Evolutionary conservation across 129 eudicot species (phyloP), one percentile per base, ranked within the genome.

Genomic region (Escallonia herrerae): DNA sequence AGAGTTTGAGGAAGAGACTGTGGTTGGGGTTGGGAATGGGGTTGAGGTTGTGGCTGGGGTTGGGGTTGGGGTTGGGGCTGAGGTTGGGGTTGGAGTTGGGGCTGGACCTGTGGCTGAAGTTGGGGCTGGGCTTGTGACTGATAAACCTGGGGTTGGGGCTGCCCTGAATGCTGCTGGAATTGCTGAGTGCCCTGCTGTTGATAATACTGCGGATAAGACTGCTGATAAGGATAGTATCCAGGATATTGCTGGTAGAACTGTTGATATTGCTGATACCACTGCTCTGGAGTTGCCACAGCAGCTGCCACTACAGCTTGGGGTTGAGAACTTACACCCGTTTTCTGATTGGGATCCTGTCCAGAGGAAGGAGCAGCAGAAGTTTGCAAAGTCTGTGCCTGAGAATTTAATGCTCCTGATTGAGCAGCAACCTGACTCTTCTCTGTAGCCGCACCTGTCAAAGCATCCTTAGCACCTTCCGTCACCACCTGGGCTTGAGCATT

Each of bases 181-280:
- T 73, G 96, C 76, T 83, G 95, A 44, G 74, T 60, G 4, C 84
- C 74, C 68, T 72, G 87, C 37, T 81, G 90, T 58, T 81, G 96
- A 76, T 81, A 87, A 65, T 93, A 93, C 57, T 85, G 94, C 62
- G 85, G 98, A 75, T 81, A 84, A 51, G 76, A 40, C 68, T 90
- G 97, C 71, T 90, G 97, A 63, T 84, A 89, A 52, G 95, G 87
- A 60, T 93, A 91, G 74, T 85, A 93, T 12, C 84, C 86, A 43
- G 84, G 74, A 74, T 93, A 90, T 71, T 86, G 95, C 72, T 86
- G 97, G 65, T 90, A 84, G 62, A 79, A 83, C 53, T 88, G 95
- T 76, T 91, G 96, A 69, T 80, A 86, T 11, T 85, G 82, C 53
- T 80, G 89, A 74, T 87, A 76, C 95, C 82, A 77, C 76, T 81